A percentile compares a stretch with the other conserved stretches of the same genome.
Conservation (phyloP, 257 asterid genomes). For the Lavandula angustifolia region DNA sequence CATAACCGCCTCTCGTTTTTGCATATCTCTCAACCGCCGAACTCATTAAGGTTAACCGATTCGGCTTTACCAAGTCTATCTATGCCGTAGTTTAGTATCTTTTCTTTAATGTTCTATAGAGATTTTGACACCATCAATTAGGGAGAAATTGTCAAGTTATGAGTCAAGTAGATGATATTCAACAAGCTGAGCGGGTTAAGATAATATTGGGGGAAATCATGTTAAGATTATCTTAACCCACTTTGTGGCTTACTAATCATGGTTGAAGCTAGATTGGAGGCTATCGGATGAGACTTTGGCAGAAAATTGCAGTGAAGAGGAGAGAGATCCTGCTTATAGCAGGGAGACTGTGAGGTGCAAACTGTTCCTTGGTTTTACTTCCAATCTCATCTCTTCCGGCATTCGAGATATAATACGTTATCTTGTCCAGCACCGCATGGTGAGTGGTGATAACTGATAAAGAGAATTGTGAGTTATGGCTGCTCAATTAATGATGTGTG, state of each 20-base stretch:
- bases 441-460: conserved; percentile 16
- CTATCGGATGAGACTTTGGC: conserved; percentile 70
- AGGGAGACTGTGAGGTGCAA: conserved; percentile 77
- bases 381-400: conserved; percentile 91
- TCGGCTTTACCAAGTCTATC: too few species aligned
- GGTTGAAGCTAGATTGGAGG: conserved; percentile 92
- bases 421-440: conserved; percentile 83
- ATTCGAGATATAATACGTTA: conserved; percentile 73
- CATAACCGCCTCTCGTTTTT: too few species aligned
- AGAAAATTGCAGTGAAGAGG: conserved; percentile 73
- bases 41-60: too few species aligned
- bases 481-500: conserved; percentile 6
- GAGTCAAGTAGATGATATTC: too few species aligned
- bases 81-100: too few species aligned
- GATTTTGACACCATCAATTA: too few species aligned
- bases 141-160: too few species aligned
- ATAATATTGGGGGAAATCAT: too few species aligned
- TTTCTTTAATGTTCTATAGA: too few species aligned
- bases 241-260: conserved; percentile 26
- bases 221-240: too few species aligned
- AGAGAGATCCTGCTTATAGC: conserved; percentile 51
- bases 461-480: conserved; percentile 46
- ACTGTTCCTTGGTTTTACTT: conserved; percentile 87
- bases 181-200: too few species aligned
- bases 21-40: too few species aligned